Evolutionary conservation across 1,139 yeast species (phyloP).

Genomic region (Taphrina communis): DNA sequence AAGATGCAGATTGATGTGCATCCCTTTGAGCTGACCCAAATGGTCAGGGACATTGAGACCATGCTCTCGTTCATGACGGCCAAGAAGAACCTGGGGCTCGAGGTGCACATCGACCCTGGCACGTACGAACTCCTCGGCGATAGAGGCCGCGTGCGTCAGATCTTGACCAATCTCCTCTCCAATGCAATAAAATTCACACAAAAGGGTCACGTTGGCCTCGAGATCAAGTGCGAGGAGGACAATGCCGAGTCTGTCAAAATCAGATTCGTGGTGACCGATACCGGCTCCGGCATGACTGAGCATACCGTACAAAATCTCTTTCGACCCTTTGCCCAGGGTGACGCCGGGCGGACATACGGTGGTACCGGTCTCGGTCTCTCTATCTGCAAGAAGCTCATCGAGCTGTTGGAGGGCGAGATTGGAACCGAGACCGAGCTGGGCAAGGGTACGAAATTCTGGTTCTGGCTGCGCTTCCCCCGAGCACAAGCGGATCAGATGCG

Average conservation of each 20-base stretch:
- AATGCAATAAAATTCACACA: slow-evolving; percentile 85
- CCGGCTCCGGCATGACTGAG: slow-evolving; percentile 67
- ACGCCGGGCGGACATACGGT: slow-evolving; percentile 63
- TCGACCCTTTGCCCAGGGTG: slow-evolving; percentile 67
- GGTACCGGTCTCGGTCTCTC: slow-evolving; percentile 65
- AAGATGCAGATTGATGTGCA: slow-evolving; percentile 73
- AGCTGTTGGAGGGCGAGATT: slow-evolving; percentile 64
- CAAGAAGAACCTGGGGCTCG: slow-evolving; percentile 35
- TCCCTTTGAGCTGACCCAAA: slow-evolving; percentile 58
- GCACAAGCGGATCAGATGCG: slow-evolving; percentile 11
- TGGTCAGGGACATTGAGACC: slow-evolving; percentile 38
- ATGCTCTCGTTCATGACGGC: slow-evolving; percentile 38
- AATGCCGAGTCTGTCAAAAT: slow-evolving; percentile 55
- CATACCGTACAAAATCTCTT: slow-evolving; percentile 59
- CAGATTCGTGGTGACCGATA: slow-evolving; percentile 71
- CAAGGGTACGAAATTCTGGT: slow-evolving; percentile 61
- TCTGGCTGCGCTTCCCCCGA: slow-evolving; percentile 46
- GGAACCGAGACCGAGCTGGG: slow-evolving; percentile 61
- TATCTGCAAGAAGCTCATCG: slow-evolving; percentile 47
- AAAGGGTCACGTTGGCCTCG: slow-evolving; percentile 55
- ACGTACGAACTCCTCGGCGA: slow-evolving; percentile 75
- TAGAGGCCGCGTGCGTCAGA: slow-evolving; percentile 82
- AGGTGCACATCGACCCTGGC: slow-evolving; percentile 30
- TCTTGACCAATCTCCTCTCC: slow-evolving; percentile 84
- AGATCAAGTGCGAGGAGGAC: slow-evolving; percentile 38